Evolutionary conservation across 2,329 filamentous ascomycete genomes (phyloP), one percentile per base, ranked within the genome.

Genomic region (Penicillium sp.): DNA sequence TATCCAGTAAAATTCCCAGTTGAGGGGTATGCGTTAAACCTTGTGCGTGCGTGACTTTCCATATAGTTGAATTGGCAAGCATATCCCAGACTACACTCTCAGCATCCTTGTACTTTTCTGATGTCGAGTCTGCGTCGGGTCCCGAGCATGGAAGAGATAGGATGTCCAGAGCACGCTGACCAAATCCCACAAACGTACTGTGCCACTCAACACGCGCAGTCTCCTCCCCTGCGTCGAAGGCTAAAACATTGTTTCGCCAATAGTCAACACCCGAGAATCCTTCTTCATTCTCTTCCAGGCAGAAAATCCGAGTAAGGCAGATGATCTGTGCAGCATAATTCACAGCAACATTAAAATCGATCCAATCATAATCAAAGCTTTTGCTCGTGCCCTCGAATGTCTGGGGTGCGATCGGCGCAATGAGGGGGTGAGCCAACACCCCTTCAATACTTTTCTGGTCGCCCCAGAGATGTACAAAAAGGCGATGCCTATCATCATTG

Each of bases 41-140:
- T 53, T 69, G 68, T 0, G 66, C 71, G 57, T 72, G 71, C 1
- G 66, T 68, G n/a, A 75, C 66, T 56, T 74, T 75, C 60, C 72
- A 64, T 64, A 71, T 63, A 3, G 62, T 63, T 4, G 66, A 64
- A 42, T 64, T 62, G 11, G 71, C 65, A 46, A 74, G 59, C 42
- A 72, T 28, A 5, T 60, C 61, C 67, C 69, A 72, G 3, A 68
- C 59, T 8, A 65, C 20, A 28, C 60, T 59, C 33, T 68, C 63
- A 0, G 65, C 67, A 12, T 55, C 53, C 52, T 59, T 59, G 40
- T 61, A 63, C 35, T 63, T 56, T 11, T 65, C 49, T 30, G 64
- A 64, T 23, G 47, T 33, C n/a, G 55, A 47, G 49, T 61, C 63
- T 2, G 43, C 63, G 24, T 67, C 63, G 24, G 49, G 26, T 23